These are phyloP conservation scores for Kandelia obovata DNA, from an alignment of 345 rosid species.

Conservation along the genomic window DNA sequence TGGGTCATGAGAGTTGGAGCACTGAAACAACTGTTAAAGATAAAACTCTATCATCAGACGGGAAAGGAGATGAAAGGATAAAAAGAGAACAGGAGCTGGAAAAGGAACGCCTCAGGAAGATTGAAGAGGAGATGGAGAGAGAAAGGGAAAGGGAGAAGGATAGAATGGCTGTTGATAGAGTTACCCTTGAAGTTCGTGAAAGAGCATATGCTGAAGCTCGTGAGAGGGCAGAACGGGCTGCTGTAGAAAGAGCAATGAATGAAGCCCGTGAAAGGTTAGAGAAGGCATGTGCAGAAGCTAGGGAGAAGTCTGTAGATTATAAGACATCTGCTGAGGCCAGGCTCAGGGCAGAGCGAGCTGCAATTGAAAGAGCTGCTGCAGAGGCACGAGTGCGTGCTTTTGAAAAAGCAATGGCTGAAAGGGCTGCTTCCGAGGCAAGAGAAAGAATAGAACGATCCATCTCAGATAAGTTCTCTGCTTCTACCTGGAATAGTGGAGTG, in stretches of 20 bases:
- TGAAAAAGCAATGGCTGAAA: conserved; percentile 56
- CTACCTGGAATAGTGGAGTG: conserved; percentile 49
- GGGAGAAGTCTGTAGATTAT: conserved; percentile 63
- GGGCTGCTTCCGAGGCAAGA: conserved; percentile 63
- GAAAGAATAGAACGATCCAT: conserved; percentile 60
- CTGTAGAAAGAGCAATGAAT: conserved; percentile 59
- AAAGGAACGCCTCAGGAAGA: conserved; percentile 57
- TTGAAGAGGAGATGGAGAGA: conserved; percentile 86
- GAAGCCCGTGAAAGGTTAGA: conserved; percentile 93
- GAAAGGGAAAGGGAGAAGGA: conserved; percentile 94
- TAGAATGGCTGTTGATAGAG: conserved; percentile 78
- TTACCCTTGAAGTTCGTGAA: conserved; percentile 53
- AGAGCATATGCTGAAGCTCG: conserved; percentile 45
- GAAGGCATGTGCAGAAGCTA: conserved; percentile 89
- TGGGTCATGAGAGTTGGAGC: conserved; percentile 23
- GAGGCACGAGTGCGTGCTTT: conserved; percentile 91
- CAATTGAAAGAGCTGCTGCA: conserved; percentile 86
- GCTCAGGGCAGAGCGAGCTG: conserved; percentile 82
- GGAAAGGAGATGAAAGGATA: conserved; percentile 51
- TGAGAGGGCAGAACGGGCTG: conserved; percentile 53
- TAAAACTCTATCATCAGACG: conserved; percentile 34
- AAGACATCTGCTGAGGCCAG: conserved; percentile 54
- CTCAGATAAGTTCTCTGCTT: conserved; percentile 55
- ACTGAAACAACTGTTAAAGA: conserved; percentile 39
- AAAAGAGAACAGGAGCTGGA: conserved; percentile 63